Conservation (phyloP, 179 eudicot species). For the Camellia oleifera region DNA sequence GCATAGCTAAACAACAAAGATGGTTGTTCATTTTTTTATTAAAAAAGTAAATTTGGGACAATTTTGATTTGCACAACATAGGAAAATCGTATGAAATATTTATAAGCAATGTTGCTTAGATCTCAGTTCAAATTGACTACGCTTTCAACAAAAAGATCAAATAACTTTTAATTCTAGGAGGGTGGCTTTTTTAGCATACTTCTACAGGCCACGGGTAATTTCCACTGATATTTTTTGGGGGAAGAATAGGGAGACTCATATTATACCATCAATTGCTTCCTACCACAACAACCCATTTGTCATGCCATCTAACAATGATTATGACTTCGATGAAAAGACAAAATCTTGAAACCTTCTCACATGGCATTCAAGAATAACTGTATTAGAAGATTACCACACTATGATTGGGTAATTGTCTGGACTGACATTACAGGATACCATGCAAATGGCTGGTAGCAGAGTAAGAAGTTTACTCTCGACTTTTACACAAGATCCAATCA, state of each 20-base stretch:
- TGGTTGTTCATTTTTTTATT: neutral
- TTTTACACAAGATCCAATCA: no score
- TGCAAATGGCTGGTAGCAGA: neutral
- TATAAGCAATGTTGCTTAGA: neutral
- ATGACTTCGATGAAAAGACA: no score
- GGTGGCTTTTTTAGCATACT: no score
- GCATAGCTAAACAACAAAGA: constrained; percentile 40
- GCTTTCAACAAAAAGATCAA: neutral
- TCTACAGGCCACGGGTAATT: no score
- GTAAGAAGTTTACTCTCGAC: neutral
- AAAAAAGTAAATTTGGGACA: neutral
- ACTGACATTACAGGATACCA: neutral
- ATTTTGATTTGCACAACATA: constrained; percentile 1
- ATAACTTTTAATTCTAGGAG: neutral
- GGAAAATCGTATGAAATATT: neutral
- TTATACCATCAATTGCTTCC: no score
- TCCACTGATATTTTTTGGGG: no score
- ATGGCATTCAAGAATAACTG: neutral
- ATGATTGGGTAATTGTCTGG: neutral
- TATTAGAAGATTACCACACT: neutral
- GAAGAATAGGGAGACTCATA: no score
- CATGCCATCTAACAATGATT: no score
- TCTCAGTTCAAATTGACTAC: neutral
- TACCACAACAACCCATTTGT: no score
- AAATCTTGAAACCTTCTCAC: neutral